Percentiles rank a stretch among this genome's conserved stretches.
Evolutionary conservation across 2,329 filamentous ascomycete species (phyloP).

Genomic region (Xylaria polymorpha): DNA sequence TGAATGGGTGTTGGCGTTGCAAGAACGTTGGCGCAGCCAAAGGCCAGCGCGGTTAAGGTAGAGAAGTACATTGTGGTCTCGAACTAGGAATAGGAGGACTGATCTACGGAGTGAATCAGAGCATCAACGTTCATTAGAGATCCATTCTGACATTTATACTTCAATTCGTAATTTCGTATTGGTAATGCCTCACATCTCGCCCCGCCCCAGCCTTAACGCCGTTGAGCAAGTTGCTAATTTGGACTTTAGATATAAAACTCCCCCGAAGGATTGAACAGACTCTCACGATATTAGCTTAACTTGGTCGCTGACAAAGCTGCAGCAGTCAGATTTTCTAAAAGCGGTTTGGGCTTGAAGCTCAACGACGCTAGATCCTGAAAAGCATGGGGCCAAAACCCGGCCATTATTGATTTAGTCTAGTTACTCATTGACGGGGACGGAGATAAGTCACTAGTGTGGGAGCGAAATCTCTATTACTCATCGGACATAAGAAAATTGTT

Average conservation of each 20-base stretch:
- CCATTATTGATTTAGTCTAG: not conserved
- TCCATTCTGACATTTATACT: slow-evolving; percentile 15
- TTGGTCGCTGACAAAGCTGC: not conserved
- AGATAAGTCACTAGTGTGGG: not conserved
- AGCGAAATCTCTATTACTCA: not conserved
- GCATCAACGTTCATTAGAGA: not conserved
- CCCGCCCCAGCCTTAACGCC: not conserved
- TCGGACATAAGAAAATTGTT: not conserved
- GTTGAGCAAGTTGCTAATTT: not conserved
- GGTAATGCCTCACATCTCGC: not conserved
- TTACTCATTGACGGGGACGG: not conserved
- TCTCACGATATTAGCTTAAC: not conserved
- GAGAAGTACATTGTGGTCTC: slow-evolving; percentile 15
- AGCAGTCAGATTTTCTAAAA: not conserved
- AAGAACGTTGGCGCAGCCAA: slow-evolving; percentile 13
- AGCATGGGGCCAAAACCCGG: not conserved
- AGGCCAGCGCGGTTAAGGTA: slow-evolving; percentile 18
- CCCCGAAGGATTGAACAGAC: not conserved
- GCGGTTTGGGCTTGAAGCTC: not conserved
- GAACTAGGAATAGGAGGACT: not conserved
- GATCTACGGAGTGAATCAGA: not conserved
- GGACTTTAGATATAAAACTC: not conserved
- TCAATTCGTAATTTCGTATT: not conserved
- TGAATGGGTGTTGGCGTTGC: slow-evolving; percentile 2
- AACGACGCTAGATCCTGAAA: not conserved